Evolutionary conservation across 495 filamentous ascomycete species (phyloP), one percentile per base, ranked within the genome.

Genomic region (Penicillium waksmanii): DNA sequence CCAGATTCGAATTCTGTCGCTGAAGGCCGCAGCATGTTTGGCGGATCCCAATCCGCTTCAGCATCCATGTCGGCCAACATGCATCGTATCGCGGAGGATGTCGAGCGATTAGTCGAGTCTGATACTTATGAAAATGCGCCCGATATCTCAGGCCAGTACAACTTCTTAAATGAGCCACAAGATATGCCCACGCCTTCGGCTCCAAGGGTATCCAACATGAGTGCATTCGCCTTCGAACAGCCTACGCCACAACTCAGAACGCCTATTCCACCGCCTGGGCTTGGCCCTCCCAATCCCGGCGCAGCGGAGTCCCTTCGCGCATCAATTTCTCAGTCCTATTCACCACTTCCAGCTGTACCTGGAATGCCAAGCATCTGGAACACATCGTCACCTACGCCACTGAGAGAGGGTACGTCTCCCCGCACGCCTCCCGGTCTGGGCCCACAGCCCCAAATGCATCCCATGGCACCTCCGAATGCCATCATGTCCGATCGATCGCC

Each of bases 51-150:
- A 55, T 77, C 78, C 5, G 76, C 77, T 34, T 77, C 78, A 3
- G 71, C 72, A 17, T 79, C 79, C 1, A 73, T 82, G 64, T 77
- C 76, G 15, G 76, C 75, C 23, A 78, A 77, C 48, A 84, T 85
- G 82, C 73, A 83, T 54, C 77, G 77, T 5, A 90, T 89, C 73
- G 87, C 89, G 13, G 86, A 91, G 51, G 76, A 68, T 25, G 75
- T 80, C 8, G 78, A 80, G 63, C 77, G 84, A 54, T 75, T 91
- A 47, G 84, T 92, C 9, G 85, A 84, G 36, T 80, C 80, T 9
- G 78, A 82, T 55, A 75, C 72, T 5, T 78, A 77, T 51, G 80
- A 84, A 49, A 78, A 80, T 51, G 69, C 66, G 1, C 72, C 77
- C 38, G 47, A 64, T 31, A 49, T 73, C 9, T 55, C 67, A 2